Base-by-base conservation (phyloP, 129 eudicot species). In the Flaveria trinervia region DNA sequence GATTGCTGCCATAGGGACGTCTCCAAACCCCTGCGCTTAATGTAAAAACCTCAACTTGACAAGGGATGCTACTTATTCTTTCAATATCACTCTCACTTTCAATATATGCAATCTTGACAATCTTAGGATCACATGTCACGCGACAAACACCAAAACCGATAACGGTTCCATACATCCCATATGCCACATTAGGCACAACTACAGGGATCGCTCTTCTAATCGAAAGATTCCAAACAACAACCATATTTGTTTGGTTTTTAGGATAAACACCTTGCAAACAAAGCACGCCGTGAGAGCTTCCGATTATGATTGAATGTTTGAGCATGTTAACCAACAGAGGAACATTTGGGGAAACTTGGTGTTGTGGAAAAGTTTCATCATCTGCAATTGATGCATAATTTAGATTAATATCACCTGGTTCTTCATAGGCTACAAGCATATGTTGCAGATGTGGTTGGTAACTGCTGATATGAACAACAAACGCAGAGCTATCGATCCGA, bases 91-190 rank as follows among this genome's bases (percentile, higher is more conserved):
- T 7, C 64, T 9, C 7, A 7, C 28, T 56, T 9, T 18, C 14
- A 20, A 56, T 20, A 71, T 71, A 75, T 16, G 78, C 83, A 75
- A 88, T 74, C 79, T 88, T 85, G 25, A 75, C 71, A 73, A 73
- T 23, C 20, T 41, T 55, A 22, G 74, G 72, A 39, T 82, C 89
- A 20, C 16, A 8, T 5, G 68, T 79, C 7, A 36, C 41, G 0
- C 66, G 82, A 39, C 85, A 81, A 79, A 76, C 79, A 10, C 91
- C 91, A 61, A 84, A 84, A 61, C 88, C 88, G 17, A 87, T 65
- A 36, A 77, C 83, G 45, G 7, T 30, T 60, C 28, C 22, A 20
- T 51, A 74, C 22, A 72, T 68, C 14, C 22, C 52, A 3, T 6
- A 4, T 51, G 0, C 15, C 14, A 54, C 74, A 70, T n/a, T 56